Percentiles rank a stretch among this genome's conserved stretches.
Conservation (phyloP, 176 grass and related monocot genomes). For the Hyparrhenia diplandra region DNA sequence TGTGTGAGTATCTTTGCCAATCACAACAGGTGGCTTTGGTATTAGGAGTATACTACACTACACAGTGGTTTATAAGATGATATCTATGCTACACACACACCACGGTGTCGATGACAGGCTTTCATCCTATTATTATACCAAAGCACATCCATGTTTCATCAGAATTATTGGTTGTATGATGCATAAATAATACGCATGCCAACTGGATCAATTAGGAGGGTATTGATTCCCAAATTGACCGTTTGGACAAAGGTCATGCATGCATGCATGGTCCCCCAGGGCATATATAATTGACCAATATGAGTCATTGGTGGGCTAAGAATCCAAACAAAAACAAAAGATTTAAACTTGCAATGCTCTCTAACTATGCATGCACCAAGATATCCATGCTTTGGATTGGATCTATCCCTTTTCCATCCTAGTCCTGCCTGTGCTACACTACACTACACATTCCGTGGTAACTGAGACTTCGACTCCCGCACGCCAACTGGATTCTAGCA, state of each 20-base stretch:
- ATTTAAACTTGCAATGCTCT: not conserved
- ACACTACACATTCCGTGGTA: constrained; percentile 1
- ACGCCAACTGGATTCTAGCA: constrained; percentile 34
- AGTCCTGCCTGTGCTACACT: not conserved
- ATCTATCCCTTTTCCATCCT: not conserved
- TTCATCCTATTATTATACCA: too few species aligned
- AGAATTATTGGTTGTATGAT: too few species aligned
- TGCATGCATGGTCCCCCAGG: constrained; percentile 12
- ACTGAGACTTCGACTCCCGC: constrained; percentile 22
- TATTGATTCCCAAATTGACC: constrained; percentile 29
- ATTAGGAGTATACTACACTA: too few species aligned
- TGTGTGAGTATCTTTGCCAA: not conserved
- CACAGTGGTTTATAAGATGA: not conserved
- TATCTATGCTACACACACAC: not conserved
- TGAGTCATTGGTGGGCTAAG: constrained; percentile 9
- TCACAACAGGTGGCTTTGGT: not conserved
- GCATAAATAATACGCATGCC: not conserved
- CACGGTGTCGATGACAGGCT: not conserved
- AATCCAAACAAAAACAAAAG: not conserved
- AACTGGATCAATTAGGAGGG: constrained; percentile 14
- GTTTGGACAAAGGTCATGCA: constrained; percentile 25
- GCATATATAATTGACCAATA: not conserved
- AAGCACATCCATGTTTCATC: too few species aligned
- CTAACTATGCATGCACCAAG: not conserved
- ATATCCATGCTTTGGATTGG: constrained; percentile 4